phyloP scores from a whole-genome alignment of 2,329 filamentous ascomycete species.

The Raffaelea albimanens region DNA sequence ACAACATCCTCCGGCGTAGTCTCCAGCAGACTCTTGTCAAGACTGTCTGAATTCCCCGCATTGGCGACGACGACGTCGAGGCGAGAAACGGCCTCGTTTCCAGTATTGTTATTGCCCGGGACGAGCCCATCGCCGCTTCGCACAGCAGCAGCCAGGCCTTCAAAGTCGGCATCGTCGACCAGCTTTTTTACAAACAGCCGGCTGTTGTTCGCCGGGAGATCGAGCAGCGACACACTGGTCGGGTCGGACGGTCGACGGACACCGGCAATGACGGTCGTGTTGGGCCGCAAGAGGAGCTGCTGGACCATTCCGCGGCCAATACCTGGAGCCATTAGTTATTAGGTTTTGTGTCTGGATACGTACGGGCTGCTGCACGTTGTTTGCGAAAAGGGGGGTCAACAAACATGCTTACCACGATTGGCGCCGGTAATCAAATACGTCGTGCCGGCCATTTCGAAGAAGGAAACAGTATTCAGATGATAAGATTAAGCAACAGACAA shows the following conservation, averaged over 20 bases:
- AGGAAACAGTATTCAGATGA: neutral
- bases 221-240: conserved; percentile 58
- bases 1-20: conserved; percentile 11
- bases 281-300: conserved; percentile 10
- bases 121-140: too few relatives aligned
- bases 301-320: conserved; percentile 11
- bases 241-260: conserved; percentile 13
- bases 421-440: conserved; percentile 21
- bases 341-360: too few relatives aligned
- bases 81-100: conserved; percentile 3
- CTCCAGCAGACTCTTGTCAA: conserved; percentile 12
- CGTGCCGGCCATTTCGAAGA: conserved; percentile 14
- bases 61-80: conserved; percentile 20
- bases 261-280: conserved; percentile 18
- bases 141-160: conserved; percentile 10
- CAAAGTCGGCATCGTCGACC: conserved; percentile 10
- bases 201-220: conserved; percentile 46
- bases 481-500: too few relatives aligned
- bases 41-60: conserved; percentile 13
- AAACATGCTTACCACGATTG: conserved; percentile 18
- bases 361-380: too few relatives aligned
- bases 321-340: conserved; percentile 1
- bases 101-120: neutral
- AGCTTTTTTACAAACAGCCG: conserved; percentile 14
- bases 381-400: too few relatives aligned